Conservation (phyloP, 2,329 filamentous ascomycete species). For the Fusarium keratoplasticum region DNA sequence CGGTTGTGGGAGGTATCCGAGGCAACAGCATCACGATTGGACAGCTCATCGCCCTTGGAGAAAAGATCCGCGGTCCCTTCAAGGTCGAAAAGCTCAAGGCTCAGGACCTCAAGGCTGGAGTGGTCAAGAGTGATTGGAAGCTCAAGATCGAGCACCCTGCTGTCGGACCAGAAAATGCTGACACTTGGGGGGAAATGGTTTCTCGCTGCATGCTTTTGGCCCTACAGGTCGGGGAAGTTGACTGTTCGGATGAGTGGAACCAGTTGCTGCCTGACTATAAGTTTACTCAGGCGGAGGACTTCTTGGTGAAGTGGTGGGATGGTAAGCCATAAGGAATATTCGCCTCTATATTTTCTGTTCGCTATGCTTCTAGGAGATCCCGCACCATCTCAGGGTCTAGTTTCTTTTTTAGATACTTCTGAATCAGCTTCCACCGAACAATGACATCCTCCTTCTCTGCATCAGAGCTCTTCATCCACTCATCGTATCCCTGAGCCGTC, state of each 20-base stretch:
- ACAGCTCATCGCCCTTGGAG: constrained; percentile 53
- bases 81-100: constrained; percentile 11
- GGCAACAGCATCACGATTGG: constrained; percentile 50
- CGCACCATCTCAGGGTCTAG: neutral
- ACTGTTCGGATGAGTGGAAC: constrained; percentile 54
- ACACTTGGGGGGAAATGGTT: neutral
- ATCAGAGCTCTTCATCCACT: constrained; percentile 64
- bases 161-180: constrained; percentile 23
- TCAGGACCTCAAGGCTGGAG: constrained; percentile 28
- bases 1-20: constrained; percentile 53
- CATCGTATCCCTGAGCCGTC: constrained; percentile 79
- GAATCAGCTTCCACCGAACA: constrained; percentile 65
- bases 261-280: constrained; percentile 54
- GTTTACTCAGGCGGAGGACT: constrained; percentile 54
- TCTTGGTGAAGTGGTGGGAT: constrained; percentile 46
- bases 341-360: neutral
- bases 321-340: neutral
- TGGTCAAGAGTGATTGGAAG: constrained; percentile 41
- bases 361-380: neutral
- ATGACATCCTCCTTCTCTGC: constrained; percentile 75
- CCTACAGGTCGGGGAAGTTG: constrained; percentile 46
- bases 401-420: neutral
- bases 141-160: constrained; percentile 9
- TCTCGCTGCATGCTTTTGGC: neutral
- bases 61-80: constrained; percentile 53